Percentiles rank a stretch among this genome's conserved stretches.
Evolutionary conservation across 2,329 filamentous ascomycete species (phyloP).

Genomic region (Colletotrichum tropicicola): DNA sequence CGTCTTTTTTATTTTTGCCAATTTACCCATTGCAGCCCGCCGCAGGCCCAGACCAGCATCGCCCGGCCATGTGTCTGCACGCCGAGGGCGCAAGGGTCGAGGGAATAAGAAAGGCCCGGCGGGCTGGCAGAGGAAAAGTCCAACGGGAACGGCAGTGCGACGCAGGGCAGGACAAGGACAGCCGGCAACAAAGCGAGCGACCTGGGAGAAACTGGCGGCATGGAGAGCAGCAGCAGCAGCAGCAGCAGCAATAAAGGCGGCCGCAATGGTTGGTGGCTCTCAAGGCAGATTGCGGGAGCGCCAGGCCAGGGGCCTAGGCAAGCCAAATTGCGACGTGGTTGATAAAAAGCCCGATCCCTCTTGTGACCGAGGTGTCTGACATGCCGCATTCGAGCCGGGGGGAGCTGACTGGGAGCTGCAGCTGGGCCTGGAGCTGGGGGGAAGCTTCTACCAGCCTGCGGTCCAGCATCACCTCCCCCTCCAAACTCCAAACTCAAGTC

Average conservation of each 20-base stretch:
- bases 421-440: not conserved
- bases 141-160: slow-evolving; percentile 3
- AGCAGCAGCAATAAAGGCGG: not conserved
- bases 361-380: too few relatives aligned
- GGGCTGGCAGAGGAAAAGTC: not conserved
- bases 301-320: not conserved
- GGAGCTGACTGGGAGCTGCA: slow-evolving; percentile 3
- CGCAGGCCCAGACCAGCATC: slow-evolving; percentile 5
- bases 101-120: not conserved
- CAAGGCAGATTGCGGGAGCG: slow-evolving; percentile 16
- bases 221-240: not conserved
- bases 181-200: not conserved
- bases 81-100: not conserved
- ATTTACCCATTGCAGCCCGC: slow-evolving; percentile 10
- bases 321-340: slow-evolving; percentile 10
- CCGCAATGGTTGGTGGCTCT: not conserved
- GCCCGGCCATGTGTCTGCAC: not conserved
- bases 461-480: not conserved
- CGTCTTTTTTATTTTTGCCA: not conserved
- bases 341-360: slow-evolving; percentile 16
- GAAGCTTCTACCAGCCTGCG: slow-evolving; percentile 22
- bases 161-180: not conserved
- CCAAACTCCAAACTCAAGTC: not conserved
- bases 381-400: slow-evolving; percentile 17
- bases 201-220: not conserved